Evolutionary conservation across 768 basidiomycete species (phyloP).

Genomic region (Pulveroboletus frians): DNA sequence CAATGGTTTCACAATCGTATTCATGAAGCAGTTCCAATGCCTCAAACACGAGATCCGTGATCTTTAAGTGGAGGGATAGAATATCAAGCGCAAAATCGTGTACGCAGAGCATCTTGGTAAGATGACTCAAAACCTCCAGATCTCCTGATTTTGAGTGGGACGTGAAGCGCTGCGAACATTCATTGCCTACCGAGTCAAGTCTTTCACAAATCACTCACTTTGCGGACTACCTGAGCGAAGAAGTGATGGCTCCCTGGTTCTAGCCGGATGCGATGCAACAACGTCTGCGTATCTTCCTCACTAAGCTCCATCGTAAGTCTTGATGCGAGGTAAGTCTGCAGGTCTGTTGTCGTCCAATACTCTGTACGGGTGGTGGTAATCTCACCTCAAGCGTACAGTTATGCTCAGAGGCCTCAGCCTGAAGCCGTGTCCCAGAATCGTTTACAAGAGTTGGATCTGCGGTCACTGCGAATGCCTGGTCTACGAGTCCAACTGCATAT

Average conservation of each 20-base stretch:
- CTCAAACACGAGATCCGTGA: constrained; percentile 61
- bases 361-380: background rate
- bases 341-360: constrained; percentile 4
- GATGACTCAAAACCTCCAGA: constrained; percentile 61
- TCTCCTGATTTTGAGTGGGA: constrained; percentile 49
- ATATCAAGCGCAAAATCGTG: constrained; percentile 61
- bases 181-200: background rate
- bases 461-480: constrained; percentile 45
- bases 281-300: constrained; percentile 32
- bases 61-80: constrained; percentile 58
- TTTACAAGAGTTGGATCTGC: constrained; percentile 48
- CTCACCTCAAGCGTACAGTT: constrained; percentile 56
- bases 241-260: constrained; percentile 54
- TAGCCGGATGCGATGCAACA: constrained; percentile 41
- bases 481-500: constrained; percentile 48
- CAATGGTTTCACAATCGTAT: constrained; percentile 78
- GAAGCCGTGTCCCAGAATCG: constrained; percentile 45
- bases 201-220: constrained; percentile 38
- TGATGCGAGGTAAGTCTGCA: constrained; percentile 45
- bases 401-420: constrained; percentile 55
- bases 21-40: constrained; percentile 59
- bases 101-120: constrained; percentile 62
- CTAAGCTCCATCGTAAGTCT: constrained; percentile 50
- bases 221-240: constrained; percentile 53
- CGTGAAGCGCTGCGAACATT: constrained; percentile 49